A percentile compares a stretch with the other conserved stretches of the same genome.
Evolutionary conservation across 2,329 filamentous ascomycete species (phyloP).

Genomic region (Aspergillus fructus): DNA sequence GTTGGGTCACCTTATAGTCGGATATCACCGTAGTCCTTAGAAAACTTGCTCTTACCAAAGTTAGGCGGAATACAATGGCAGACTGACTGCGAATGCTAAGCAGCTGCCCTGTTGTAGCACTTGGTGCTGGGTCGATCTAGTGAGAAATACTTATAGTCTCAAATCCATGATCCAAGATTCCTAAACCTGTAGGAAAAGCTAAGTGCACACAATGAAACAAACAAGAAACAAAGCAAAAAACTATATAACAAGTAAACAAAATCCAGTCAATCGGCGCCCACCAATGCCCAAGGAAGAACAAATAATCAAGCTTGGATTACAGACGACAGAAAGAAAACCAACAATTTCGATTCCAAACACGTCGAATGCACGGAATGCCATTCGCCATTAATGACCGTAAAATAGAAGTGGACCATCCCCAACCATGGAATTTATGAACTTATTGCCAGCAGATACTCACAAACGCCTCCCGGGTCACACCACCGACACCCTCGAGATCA

Average conservation of each 20-base stretch:
- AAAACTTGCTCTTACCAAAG: too few relatives aligned
- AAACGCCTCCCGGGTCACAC: constrained; percentile 64
- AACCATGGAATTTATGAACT: constrained; percentile 28
- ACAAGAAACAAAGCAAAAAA: constrained; percentile 5
- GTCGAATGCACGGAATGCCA: neutral
- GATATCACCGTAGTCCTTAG: too few relatives aligned
- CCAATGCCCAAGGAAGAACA: constrained; percentile 17
- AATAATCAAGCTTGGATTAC: neutral
- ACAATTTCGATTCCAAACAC: neutral
- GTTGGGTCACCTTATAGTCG: too few relatives aligned
- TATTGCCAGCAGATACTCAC: constrained; percentile 63
- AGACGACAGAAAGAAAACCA: neutral
- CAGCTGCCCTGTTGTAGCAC: neutral
- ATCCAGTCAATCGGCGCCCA: constrained; percentile 16
- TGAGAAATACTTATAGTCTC: neutral
- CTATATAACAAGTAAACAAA: constrained; percentile 3
- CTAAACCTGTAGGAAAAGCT: constrained; percentile 9
- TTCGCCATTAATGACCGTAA: neutral
- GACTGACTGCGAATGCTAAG: neutral
- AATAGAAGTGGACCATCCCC: neutral
- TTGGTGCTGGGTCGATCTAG: neutral
- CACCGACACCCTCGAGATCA: constrained; percentile 89
- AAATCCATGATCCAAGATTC: constrained; percentile 10
- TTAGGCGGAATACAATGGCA: neutral
- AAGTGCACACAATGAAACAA: neutral